Base-by-base conservation (phyloP, 2,329 filamentous ascomycete genomes). In the Trichoderma guizhouense region DNA sequence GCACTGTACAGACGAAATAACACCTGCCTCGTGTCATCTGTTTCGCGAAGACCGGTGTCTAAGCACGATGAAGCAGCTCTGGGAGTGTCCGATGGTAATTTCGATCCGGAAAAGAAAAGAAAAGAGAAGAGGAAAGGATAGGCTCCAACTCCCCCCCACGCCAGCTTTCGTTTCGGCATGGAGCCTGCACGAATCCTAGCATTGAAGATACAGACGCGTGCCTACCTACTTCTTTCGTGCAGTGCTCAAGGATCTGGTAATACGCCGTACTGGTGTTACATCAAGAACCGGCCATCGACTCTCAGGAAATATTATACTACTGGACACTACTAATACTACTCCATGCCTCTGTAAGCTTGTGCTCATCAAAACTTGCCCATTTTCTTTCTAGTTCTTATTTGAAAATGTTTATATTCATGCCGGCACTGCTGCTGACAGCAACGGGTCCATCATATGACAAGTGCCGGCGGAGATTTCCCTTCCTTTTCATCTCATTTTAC, bases 361-460 rank as follows among this genome's bases (percentile, higher is more conserved):
- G 62, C 43, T 30, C 43, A 15, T 9, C 43, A 53, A 24, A n/a
- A 11, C 47, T 24, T 39, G 21, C 14, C 30, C 34, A 32, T 14
- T 14, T 47, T 34, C 51, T n/a, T 18, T 47, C 15, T 47, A 14
- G n/a, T n/a, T 14, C 26, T 24, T 28, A 26, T 62, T 28, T 53
- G 66, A 34, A 30, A 32, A 47, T 58, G 36, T 39, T 21, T 26
- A 47, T 34, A 18, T 26, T 30, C 43, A 68, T 47, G 43, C 26
- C 55, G 53, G 65, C 53, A 68, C 28, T 68, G 24, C 30, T 60
- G 65, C 64, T 67, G 64, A 67, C 64, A 55, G 7, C 24, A 9
- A 21, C 57, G 64, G 64, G 21, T 55, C 47, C 51, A 24, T 67
- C 64, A 58, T 39, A 21, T 58, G 30, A 53, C 21, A 67, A 69